Evolutionary conservation across 2,329 filamentous ascomycete genomes (phyloP).

Genomic region (Trichophyton rubrum): DNA sequence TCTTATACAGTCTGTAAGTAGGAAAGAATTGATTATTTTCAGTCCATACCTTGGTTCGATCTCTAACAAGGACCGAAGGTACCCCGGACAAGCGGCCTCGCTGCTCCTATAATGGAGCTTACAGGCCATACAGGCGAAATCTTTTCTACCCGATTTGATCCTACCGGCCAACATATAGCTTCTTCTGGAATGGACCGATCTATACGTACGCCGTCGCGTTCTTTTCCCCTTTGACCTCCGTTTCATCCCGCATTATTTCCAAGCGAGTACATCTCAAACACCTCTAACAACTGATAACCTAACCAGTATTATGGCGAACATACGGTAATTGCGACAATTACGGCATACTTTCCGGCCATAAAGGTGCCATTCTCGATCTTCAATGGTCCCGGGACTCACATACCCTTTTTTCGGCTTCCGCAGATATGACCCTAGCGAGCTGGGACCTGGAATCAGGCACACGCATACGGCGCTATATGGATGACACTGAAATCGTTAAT

Average conservation of each 20-base stretch:
- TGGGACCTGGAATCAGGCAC: constrained; percentile 92
- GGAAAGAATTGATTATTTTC: not conserved
- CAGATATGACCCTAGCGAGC: constrained; percentile 83
- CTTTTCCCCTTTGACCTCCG: not conserved
- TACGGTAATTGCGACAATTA: constrained; percentile 93
- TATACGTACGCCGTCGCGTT: constrained; percentile 50
- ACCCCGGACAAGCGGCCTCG: constrained; percentile 66
- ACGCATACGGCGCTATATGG: constrained; percentile 79
- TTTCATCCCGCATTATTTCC: not conserved
- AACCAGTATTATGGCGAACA: constrained; percentile 77
- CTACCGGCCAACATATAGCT: constrained; percentile 74
- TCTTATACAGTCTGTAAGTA: constrained; percentile 54
- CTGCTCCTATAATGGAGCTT: constrained; percentile 89
- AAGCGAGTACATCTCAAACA: not conserved
- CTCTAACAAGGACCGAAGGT: constrained; percentile 39
- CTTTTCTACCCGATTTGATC: constrained; percentile 81
- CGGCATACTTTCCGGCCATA: constrained; percentile 75
- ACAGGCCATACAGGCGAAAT: constrained; percentile 63
- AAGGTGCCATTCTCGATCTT: constrained; percentile 78
- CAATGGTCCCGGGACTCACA: constrained; percentile 95
- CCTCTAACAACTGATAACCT: not conserved
- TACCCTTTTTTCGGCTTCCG: constrained; percentile 81
- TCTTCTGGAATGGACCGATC: constrained; percentile 91
- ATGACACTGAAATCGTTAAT: constrained; percentile 95
- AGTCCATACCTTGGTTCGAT: not conserved